Percentiles rank a stretch among this genome's conserved stretches.
Conservation (phyloP, 2,329 filamentous ascomycete genomes). For the Cercospora sp. region DNA sequence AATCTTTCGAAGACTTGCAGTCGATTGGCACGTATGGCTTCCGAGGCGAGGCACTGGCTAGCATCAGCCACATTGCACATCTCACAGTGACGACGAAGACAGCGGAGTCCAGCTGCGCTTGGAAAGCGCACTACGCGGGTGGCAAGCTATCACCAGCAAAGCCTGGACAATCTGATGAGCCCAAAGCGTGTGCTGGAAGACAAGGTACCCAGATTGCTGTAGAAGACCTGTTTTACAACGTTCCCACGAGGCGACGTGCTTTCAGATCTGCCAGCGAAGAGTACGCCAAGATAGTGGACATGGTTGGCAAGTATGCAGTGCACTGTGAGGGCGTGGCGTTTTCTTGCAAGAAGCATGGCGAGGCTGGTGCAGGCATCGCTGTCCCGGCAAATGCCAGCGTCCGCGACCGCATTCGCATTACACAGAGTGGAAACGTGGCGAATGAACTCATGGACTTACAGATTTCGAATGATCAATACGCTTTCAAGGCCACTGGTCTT, state of each 20-base stretch:
- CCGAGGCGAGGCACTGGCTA: slow-evolving; percentile 90
- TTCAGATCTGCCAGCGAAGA: slow-evolving; percentile 92
- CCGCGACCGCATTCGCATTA: slow-evolving; percentile 83
- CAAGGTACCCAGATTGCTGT: slow-evolving; percentile 92
- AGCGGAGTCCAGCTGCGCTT: slow-evolving; percentile 81
- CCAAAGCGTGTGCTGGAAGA: slow-evolving; percentile 82
- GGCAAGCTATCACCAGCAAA: slow-evolving; percentile 81
- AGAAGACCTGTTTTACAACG: slow-evolving; percentile 96
- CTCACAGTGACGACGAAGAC: slow-evolving; percentile 93
- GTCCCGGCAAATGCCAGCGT: slow-evolving; percentile 71
- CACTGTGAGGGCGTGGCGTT: slow-evolving; percentile 91
- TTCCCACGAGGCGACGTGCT: slow-evolving; percentile 81
- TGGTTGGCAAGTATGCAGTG: slow-evolving; percentile 88
- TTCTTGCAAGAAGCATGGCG: slow-evolving; percentile 94
- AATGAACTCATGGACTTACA: slow-evolving; percentile 82
- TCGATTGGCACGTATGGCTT: slow-evolving; percentile 97
- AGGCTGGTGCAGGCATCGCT: slow-evolving; percentile 73
- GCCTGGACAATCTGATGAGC: slow-evolving; percentile 81
- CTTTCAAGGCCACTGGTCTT: slow-evolving; percentile 78
- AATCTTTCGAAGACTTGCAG: slow-evolving; percentile 85
- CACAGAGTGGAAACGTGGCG: slow-evolving; percentile 79
- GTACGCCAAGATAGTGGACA: slow-evolving; percentile 95
- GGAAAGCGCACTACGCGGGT: slow-evolving; percentile 82
- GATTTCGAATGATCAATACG: slow-evolving; percentile 72
- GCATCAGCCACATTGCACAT: slow-evolving; percentile 98